Conservation (phyloP, 2,329 filamentous ascomycete species). For the Zalaria obscura region DNA sequence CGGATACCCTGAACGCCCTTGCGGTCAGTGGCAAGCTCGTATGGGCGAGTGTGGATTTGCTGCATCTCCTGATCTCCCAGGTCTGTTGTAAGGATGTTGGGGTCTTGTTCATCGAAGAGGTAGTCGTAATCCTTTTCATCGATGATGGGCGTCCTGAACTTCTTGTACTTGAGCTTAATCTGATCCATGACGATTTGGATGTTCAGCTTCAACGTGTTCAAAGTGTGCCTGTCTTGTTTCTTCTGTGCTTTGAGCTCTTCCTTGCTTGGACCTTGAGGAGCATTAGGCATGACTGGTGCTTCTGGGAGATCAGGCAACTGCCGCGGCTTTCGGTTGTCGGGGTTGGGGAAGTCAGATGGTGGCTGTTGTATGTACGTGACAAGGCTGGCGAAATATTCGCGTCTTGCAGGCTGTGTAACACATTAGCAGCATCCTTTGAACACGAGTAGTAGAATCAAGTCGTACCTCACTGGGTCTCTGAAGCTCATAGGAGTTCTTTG, state of each 20-base stretch:
- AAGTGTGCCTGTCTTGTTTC: conserved; percentile 64
- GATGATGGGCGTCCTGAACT: conserved; percentile 71
- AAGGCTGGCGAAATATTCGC: conserved; percentile 65
- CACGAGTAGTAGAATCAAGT: conserved; percentile 1
- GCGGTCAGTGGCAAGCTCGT: conserved; percentile 64
- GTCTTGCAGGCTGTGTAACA: conserved; percentile 34
- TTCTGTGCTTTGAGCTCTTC: conserved; percentile 69
- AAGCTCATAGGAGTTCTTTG: conserved; percentile 61
- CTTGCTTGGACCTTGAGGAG: conserved; percentile 47
- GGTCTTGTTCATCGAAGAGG: conserved; percentile 70
- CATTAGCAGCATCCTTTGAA: conserved; percentile 12
- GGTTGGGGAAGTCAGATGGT: conserved; percentile 77
- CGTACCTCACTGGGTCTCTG: conserved; percentile 49
- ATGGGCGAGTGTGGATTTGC: conserved; percentile 52
- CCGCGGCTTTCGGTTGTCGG: conserved; percentile 72
- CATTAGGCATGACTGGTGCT: conserved; percentile 45
- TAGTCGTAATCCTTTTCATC: conserved; percentile 63
- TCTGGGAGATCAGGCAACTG: conserved; percentile 63
- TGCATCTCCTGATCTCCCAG: conserved; percentile 39
- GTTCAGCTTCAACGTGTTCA: conserved; percentile 77
- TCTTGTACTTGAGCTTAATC: conserved; percentile 78
- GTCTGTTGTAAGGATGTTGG: conserved; percentile 47
- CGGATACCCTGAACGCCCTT: conserved; percentile 63
- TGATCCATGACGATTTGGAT: conserved; percentile 96
- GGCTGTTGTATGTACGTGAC: conserved; percentile 64